Evolutionary conservation across 306 rosid species (phyloP).

Genomic region (Geum urbanum): DNA sequence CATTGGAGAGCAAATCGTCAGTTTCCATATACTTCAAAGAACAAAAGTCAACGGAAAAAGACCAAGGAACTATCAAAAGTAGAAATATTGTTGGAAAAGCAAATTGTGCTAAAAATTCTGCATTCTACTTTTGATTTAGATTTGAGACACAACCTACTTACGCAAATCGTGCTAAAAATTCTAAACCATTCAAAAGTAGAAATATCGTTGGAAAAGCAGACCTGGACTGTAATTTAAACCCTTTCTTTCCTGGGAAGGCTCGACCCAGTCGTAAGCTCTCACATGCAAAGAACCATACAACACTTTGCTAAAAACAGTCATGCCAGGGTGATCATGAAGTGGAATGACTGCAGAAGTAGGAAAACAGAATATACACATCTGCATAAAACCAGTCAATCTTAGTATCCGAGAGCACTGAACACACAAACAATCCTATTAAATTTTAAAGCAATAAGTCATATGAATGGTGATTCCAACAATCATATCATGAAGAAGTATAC

Average conservation of each 20-base stretch:
- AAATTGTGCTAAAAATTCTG: no score
- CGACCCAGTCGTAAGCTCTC: constrained; percentile 97
- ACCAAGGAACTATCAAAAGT: background rate
- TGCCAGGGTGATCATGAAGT: constrained; percentile 95
- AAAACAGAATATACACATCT: constrained; percentile 91
- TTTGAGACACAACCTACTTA: no score
- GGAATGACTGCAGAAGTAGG: constrained; percentile 88
- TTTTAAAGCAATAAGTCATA: background rate
- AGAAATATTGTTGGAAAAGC: background rate
- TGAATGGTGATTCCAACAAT: background rate
- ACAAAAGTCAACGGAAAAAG: background rate
- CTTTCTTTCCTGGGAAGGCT: constrained; percentile 66
- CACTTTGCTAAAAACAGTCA: constrained; percentile 94
- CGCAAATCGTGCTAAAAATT: background rate
- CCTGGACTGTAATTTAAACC: constrained; percentile 53
- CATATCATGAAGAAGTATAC: background rate
- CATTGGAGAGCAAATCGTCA: constrained; percentile 2
- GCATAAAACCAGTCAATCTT: constrained; percentile 28
- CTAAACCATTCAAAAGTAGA: background rate
- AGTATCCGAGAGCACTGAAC: background rate
- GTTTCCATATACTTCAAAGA: background rate
- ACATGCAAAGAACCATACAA: constrained; percentile 92
- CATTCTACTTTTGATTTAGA: no score
- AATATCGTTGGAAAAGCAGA: constrained; percentile 27
- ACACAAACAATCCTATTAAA: background rate